Percentiles rank a stretch among this genome's conserved stretches.
These are phyloP conservation scores for Pseudogymnoascus sp. DNA, from an alignment of 2,329 filamentous ascomycete species.

Conservation along the genomic window DNA sequence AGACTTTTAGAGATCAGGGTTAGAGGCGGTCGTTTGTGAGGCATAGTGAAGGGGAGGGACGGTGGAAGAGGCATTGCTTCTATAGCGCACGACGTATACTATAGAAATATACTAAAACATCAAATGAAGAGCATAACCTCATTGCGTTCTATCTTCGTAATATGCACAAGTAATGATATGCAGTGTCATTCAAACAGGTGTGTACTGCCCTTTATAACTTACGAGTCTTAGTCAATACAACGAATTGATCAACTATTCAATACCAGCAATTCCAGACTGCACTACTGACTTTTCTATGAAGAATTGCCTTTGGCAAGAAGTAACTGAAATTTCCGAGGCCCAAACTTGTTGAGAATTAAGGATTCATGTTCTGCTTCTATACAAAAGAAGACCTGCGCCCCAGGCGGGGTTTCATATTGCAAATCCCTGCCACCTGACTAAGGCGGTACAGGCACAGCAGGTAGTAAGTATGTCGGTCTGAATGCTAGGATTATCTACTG, in stretches of 20 bases:
- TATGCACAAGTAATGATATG: not conserved
- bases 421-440: not conserved
- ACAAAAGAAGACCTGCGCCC: not conserved
- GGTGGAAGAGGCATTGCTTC: not conserved
- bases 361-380: not conserved
- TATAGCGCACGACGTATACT: not conserved
- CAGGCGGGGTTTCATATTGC: not conserved
- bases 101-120: not conserved
- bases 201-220: not conserved
- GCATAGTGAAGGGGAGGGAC: not conserved
- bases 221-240: not conserved
- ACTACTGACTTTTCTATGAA: not conserved
- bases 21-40: conserved; percentile 14
- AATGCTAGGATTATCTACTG: not conserved
- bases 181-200: not conserved
- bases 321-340: not conserved
- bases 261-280: not conserved
- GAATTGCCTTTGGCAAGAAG: not conserved
- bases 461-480: not conserved
- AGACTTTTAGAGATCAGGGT: conserved; percentile 31
- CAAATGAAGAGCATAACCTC: not conserved
- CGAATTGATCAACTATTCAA: not conserved
- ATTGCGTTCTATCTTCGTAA: not conserved
- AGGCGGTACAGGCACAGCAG: not conserved
- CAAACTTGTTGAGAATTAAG: not conserved